Evolutionary conservation across 1,284 basidiomycete species (phyloP).

Genomic region (Rhodotorula mucilaginosa): DNA sequence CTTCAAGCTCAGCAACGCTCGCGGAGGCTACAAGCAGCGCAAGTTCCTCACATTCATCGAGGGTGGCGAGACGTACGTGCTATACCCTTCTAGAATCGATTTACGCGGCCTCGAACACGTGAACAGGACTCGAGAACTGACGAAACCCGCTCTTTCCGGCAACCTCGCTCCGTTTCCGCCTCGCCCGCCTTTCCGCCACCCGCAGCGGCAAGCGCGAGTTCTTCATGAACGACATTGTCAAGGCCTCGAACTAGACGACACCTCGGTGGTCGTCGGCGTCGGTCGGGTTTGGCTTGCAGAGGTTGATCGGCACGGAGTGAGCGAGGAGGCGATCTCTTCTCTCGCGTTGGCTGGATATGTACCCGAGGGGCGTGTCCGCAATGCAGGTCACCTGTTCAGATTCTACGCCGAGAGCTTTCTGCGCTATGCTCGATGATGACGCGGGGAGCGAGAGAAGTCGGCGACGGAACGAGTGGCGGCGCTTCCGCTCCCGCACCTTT

Average conservation of each 20-base stretch:
- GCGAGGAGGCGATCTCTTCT: not conserved
- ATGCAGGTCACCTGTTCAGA: not conserved
- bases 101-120: no score
- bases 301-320: not conserved
- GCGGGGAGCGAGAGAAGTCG: not conserved
- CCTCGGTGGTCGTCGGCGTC: not conserved
- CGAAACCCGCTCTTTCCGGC: not conserved
- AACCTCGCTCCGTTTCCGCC: not conserved
- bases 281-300: not conserved
- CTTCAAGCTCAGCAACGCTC: slow-evolving; percentile 99
- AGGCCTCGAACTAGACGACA: slow-evolving; percentile 21
- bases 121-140: not conserved
- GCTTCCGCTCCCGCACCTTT: not conserved
- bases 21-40: slow-evolving; percentile 91
- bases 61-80: slow-evolving; percentile 38
- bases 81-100: not conserved
- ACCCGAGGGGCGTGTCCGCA: no score
- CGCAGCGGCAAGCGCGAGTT: slow-evolving; percentile 56
- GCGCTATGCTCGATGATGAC: not conserved
- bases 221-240: slow-evolving; percentile 42
- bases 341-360: not conserved
- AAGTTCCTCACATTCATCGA: slow-evolving; percentile 74
- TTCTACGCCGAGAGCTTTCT: not conserved
- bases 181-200: slow-evolving; percentile 64
- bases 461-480: not conserved